phyloP scores from a whole-genome alignment of 1,284 basidiomycete genomes.

The Pseudozyma pruni region DNA sequence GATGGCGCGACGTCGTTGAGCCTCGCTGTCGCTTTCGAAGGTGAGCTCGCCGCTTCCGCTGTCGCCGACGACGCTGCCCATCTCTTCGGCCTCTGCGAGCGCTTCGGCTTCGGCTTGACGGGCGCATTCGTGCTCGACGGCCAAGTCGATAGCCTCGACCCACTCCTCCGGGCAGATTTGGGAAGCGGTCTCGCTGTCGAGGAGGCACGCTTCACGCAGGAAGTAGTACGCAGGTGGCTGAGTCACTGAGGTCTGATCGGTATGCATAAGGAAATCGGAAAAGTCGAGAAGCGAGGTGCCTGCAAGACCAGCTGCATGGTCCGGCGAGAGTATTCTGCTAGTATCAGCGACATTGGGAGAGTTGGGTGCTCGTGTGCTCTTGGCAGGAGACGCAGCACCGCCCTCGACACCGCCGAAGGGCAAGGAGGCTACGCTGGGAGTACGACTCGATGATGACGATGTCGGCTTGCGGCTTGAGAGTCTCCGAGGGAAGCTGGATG shows the following conservation, averaged over 20 bases:
- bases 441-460: slow-evolving; percentile 33
- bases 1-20: slow-evolving; percentile 15
- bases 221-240: slow-evolving; percentile 42
- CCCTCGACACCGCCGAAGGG: slow-evolving; percentile 22
- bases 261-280: slow-evolving; percentile 30
- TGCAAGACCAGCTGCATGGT: slow-evolving; percentile 8
- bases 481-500: slow-evolving; percentile 2
- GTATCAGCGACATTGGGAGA: slow-evolving; percentile 27
- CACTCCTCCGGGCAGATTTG: slow-evolving; percentile 38
- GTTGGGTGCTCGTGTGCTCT: slow-evolving; percentile 19
- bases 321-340: slow-evolving; percentile 23
- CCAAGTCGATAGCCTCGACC: slow-evolving; percentile 36
- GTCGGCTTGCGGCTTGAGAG: slow-evolving; percentile 7
- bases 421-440: slow-evolving; percentile 37
- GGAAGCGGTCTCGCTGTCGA: slow-evolving; percentile 23
- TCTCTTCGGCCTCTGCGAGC: slow-evolving; percentile 42
- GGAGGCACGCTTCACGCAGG: slow-evolving; percentile 35
- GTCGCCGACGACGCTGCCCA: slow-evolving; percentile 46
- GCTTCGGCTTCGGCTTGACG: slow-evolving; percentile 25
- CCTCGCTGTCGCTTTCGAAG: slow-evolving; percentile 47
- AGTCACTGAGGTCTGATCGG: slow-evolving; percentile 16
- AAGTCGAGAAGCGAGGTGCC: slow-evolving; percentile 12
- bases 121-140: slow-evolving; percentile 22
- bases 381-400: slow-evolving; percentile 20
- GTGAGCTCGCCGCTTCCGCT: slow-evolving; percentile 41